phyloP scores from a whole-genome alignment of 345 rosid species.

The Cochlearia excelsa region DNA sequence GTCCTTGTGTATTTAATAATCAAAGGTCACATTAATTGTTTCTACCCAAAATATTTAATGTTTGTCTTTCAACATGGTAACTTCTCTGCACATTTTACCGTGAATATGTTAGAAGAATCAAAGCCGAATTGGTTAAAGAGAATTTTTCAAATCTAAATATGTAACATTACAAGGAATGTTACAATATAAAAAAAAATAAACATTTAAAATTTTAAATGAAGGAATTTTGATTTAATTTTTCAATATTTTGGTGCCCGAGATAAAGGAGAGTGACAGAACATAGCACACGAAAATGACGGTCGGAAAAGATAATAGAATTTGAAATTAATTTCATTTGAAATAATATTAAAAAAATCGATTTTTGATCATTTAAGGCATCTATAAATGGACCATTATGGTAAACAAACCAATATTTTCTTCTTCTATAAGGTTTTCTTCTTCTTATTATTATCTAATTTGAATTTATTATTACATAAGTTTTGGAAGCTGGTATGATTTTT shows the following conservation, averaged over 20 bases:
- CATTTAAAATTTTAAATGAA: not conserved
- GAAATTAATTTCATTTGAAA: no score
- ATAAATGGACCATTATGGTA: no score
- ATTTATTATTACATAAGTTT: no score
- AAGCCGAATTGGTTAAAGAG: constrained; percentile 28
- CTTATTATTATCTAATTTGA: no score
- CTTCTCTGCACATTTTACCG: constrained; percentile 32
- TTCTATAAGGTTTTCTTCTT: no score
- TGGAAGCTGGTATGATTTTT: no score
- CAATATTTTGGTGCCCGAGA: constrained; percentile 10
- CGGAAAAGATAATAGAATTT: no score
- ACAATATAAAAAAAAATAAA: not conserved
- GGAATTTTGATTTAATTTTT: constrained; percentile 18
- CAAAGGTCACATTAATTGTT: constrained; percentile 28
- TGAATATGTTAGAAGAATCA: constrained; percentile 25
- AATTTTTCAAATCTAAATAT: not conserved
- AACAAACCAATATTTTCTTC: no score
- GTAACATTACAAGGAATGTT: constrained; percentile 13
- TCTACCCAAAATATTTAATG: constrained; percentile 29
- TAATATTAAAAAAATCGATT: no score
- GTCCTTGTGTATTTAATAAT: constrained; percentile 23
- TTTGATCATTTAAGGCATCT: no score
- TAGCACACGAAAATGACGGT: constrained; percentile 28
- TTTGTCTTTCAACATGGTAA: constrained; percentile 30
- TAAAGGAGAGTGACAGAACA: constrained; percentile 31